phyloP scores from a whole-genome alignment of 768 basidiomycete species.

The Leccinum subgranulosum region DNA sequence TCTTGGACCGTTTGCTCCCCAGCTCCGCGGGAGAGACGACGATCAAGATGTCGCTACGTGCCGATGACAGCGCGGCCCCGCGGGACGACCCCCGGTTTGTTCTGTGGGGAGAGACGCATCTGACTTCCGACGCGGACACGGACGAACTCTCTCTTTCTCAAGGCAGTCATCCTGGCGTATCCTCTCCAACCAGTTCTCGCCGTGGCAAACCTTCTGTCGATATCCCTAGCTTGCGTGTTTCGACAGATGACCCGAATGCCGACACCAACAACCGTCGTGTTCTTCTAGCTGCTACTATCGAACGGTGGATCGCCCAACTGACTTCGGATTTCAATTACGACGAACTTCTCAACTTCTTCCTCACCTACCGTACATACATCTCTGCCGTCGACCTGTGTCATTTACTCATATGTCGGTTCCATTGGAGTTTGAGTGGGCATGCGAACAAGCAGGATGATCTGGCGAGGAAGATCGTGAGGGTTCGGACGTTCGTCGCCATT shows the following conservation, averaged over 20 bases:
- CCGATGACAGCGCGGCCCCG: slow-evolving; percentile 68
- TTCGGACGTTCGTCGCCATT: slow-evolving; percentile 86
- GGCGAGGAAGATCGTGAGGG: slow-evolving; percentile 73
- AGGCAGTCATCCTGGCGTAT: slow-evolving; percentile 36
- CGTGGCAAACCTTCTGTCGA: slow-evolving; percentile 26
- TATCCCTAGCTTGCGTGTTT: slow-evolving; percentile 28
- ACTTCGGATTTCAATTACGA: slow-evolving; percentile 86
- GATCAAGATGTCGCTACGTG: slow-evolving; percentile 65
- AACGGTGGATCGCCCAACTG: slow-evolving; percentile 89
- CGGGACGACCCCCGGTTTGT: slow-evolving; percentile 89
- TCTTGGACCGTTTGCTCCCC: slow-evolving; percentile 61
- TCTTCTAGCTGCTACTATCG: slow-evolving; percentile 87
- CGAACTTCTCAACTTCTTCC: slow-evolving; percentile 85
- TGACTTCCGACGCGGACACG: slow-evolving; percentile 29
- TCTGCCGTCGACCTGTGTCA: slow-evolving; percentile 75
- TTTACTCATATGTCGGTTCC: slow-evolving; percentile 60
- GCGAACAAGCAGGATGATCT: slow-evolving; percentile 55
- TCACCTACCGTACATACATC: slow-evolving; percentile 88
- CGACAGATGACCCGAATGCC: slow-evolving; percentile 28
- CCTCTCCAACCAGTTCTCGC: slow-evolving; percentile 39
- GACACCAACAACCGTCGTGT: slow-evolving; percentile 34
- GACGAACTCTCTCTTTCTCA: slow-evolving; percentile 41
- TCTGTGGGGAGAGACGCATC: slow-evolving; percentile 72
- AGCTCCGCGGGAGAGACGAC: slow-evolving; percentile 61
- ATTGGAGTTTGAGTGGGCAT: slow-evolving; percentile 55